Percentiles rank a stretch among this genome's conserved stretches.
Evolutionary conservation across 257 asterid genomes (phyloP).

Genomic region (Anisodus tanguticus): DNA sequence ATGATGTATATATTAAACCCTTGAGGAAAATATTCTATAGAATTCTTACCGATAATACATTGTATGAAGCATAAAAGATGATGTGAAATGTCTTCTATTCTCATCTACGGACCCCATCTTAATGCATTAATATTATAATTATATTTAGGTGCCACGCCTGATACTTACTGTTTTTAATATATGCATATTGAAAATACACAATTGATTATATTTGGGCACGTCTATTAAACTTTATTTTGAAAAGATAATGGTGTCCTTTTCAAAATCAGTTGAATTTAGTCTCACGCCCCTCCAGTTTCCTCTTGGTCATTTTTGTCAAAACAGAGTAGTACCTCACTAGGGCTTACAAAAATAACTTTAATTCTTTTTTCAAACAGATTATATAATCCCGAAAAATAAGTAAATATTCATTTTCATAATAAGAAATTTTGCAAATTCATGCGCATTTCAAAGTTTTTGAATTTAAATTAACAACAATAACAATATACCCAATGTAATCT

Average conservation of each 20-base stretch:
- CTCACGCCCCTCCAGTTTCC: constrained; percentile 5
- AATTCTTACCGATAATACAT: not conserved
- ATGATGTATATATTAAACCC: no score
- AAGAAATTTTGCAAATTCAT: not conserved
- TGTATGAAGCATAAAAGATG: constrained; percentile 27
- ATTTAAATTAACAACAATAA: not conserved
- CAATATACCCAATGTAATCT: no score
- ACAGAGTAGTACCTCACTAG: not conserved
- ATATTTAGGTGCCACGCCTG: constrained; percentile 60
- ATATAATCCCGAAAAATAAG: not conserved
- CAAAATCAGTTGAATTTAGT: constrained; percentile 35
- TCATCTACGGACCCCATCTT: constrained; percentile 27
- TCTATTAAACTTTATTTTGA: constrained; percentile 47
- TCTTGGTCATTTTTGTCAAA: constrained; percentile 30
- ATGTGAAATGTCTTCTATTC: not conserved
- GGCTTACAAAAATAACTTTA: constrained; percentile 26
- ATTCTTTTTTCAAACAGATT: not conserved
- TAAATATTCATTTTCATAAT: not conserved
- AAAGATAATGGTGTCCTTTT: constrained; percentile 41
- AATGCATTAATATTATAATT: constrained; percentile 49
- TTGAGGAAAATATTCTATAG: no score
- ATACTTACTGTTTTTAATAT: constrained; percentile 35
- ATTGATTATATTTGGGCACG: constrained; percentile 77
- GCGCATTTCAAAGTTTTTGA: not conserved
- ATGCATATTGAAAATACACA: constrained; percentile 39